Evolutionary conservation across 2,329 filamentous ascomycete genomes (phyloP), one percentile per base, ranked within the genome.

Genomic region (Harringtonia lauricola): DNA sequence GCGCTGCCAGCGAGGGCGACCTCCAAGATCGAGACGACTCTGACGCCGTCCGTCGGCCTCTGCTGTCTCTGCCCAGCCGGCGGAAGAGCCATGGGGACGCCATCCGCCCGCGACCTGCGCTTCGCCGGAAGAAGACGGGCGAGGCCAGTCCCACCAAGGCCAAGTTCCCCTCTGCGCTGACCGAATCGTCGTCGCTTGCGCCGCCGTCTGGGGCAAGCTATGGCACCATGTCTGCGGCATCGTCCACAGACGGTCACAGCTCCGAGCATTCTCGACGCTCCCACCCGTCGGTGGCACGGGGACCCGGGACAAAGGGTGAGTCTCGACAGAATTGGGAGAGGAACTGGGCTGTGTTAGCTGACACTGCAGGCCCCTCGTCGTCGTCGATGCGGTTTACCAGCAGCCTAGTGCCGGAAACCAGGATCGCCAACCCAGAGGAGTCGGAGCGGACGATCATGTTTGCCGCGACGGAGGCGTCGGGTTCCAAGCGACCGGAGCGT

Each of bases 361-460:
- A 38, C 17, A 9, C 15, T 22, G n/a, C 1, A 48, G 22, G 43
- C 52, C 3, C 28, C n/a, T n/a, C 43, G 3, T 43, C 48, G 13
- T 72, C 73, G 2, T 64, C 69, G 13, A 67, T 74, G 36, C 76
- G 76, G 31, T 90, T 90, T 58, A 82, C 80, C 1, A 88, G 82
- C 41, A 78, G 76, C 7, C 78, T 84, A 0, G 77, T 86, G 1
- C 86, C 85, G 0, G 76, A 83, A 50, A 81, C 84, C 2, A 74
- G 71, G 47, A 72, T 87, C 19, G 75, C 76, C 3, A 66, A 68
- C 1, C 76, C 83, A 47, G 83, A 82, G 45, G 76, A 73, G 1
- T 66, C 74, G 1, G 81, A 79, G 0, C 80, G 81, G 1, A 81
- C 72, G 2, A 88, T 94, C 49, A 85, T 84, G 74, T 94, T 92